Evolutionary conservation across 768 basidiomycete species (phyloP).

Genomic region (Nidularia sp.): DNA sequence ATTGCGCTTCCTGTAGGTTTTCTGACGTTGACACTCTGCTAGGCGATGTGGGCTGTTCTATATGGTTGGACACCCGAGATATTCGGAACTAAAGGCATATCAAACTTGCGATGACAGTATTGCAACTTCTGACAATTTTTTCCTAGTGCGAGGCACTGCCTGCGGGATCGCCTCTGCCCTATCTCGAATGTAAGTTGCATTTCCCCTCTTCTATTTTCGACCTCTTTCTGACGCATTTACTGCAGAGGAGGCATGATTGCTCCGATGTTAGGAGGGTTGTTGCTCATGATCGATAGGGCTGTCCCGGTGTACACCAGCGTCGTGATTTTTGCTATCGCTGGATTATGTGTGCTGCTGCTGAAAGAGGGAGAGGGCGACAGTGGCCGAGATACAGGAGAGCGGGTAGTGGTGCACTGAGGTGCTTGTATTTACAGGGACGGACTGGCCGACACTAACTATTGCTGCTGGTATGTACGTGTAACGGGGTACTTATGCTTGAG

Average conservation of each 20-base stretch:
- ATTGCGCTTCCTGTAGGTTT: neutral
- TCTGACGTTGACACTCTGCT: neutral
- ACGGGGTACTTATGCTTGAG: no score
- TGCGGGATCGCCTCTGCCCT: constrained; percentile 85
- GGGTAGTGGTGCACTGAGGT: constrained; percentile 21
- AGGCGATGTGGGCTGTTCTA: constrained; percentile 86
- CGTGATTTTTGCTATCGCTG: constrained; percentile 59
- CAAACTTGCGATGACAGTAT: neutral
- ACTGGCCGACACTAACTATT: no score
- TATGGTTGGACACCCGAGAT: constrained; percentile 91
- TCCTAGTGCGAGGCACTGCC: constrained; percentile 76
- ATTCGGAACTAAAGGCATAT: constrained; percentile 69
- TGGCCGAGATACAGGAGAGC: constrained; percentile 14
- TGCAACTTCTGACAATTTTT: constrained; percentile 2
- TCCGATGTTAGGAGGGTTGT: constrained; percentile 70
- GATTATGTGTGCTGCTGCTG: constrained; percentile 57
- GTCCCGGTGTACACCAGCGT: constrained; percentile 78
- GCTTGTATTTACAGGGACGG: no score
- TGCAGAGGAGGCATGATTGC: constrained; percentile 86
- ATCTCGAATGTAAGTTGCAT: constrained; percentile 65
- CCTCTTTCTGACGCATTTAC: constrained; percentile 2
- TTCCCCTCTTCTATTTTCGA: neutral
- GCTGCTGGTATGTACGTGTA: no score
- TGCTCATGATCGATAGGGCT: constrained; percentile 63
- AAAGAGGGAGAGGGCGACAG: constrained; percentile 45